Percentiles rank a stretch among this genome's conserved stretches.
phyloP scores from a whole-genome alignment of 2,329 filamentous ascomycete species.

The Sporothrix brunneoviolacea region DNA sequence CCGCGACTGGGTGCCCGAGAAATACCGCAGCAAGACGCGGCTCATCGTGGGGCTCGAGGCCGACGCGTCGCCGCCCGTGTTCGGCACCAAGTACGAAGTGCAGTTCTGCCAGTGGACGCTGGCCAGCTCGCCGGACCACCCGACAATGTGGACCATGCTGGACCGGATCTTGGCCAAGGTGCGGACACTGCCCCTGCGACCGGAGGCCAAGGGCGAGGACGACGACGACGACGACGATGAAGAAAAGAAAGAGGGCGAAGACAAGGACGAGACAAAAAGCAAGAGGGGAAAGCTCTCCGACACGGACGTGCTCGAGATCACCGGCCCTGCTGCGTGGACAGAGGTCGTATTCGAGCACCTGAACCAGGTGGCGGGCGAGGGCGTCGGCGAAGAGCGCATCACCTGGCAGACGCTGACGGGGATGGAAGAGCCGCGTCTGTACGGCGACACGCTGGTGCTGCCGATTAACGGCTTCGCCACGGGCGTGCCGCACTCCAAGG shows the following conservation, averaged over 20 bases:
- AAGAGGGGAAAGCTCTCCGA: slow-evolving; percentile 15
- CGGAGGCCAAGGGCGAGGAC: slow-evolving; percentile 6
- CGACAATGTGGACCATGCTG: slow-evolving; percentile 25
- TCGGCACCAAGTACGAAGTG: slow-evolving; percentile 25
- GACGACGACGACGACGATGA: too few relatives aligned
- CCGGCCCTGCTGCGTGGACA: slow-evolving; percentile 28
- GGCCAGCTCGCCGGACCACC: slow-evolving; percentile 26
- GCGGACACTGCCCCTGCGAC: not conserved
- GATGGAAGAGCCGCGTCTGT: slow-evolving; percentile 18
- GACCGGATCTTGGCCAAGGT: slow-evolving; percentile 20
- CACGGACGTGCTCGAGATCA: slow-evolving; percentile 25
- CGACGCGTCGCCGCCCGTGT: slow-evolving; percentile 21
- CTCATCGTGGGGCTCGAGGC: slow-evolving; percentile 30
- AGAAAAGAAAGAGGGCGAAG: too few relatives aligned
- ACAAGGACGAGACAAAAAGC: too few relatives aligned
- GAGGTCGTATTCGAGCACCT: slow-evolving; percentile 26
- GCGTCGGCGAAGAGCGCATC: slow-evolving; percentile 12
- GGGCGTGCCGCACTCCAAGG: slow-evolving; percentile 19
- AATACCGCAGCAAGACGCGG: slow-evolving; percentile 16
- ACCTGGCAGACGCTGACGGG: slow-evolving; percentile 16
- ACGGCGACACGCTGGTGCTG: slow-evolving; percentile 20
- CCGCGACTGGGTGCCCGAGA: slow-evolving; percentile 26
- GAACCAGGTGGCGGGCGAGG: slow-evolving; percentile 16
- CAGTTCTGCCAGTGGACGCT: slow-evolving; percentile 33
- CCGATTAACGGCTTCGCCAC: slow-evolving; percentile 21